phyloP scores from a whole-genome alignment of 129 eudicot genomes.

The Flaveria ramosissima region DNA sequence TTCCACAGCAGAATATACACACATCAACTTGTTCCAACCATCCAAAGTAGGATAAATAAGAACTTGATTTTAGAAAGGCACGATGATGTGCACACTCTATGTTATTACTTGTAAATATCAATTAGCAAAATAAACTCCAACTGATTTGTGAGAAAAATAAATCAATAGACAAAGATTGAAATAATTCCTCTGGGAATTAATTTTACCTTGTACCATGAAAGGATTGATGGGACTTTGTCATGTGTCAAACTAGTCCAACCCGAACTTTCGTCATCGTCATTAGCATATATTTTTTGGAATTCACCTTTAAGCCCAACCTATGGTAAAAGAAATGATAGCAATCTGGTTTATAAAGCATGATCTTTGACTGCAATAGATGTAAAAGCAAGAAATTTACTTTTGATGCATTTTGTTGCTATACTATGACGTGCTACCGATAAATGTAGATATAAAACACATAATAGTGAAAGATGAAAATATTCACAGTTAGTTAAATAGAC shows the following conservation, averaged over 20 bases:
- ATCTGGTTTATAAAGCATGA: constrained; percentile 20
- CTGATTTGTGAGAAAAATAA: not conserved
- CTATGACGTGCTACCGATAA: not conserved
- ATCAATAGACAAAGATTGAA: not conserved
- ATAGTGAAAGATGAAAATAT: not conserved
- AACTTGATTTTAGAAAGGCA: not conserved
- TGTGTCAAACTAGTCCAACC: constrained; percentile 60
- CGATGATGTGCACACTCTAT: not conserved
- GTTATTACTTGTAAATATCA: too few relatives aligned
- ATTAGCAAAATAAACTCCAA: not conserved
- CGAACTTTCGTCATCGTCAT: constrained; percentile 39
- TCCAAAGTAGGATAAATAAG: not conserved
- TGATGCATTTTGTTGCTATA: not conserved
- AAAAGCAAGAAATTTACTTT: not conserved
- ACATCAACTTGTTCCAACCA: constrained; percentile 5
- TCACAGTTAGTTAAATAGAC: not conserved
- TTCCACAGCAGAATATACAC: not conserved
- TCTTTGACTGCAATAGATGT: not conserved
- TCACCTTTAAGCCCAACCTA: constrained; percentile 95
- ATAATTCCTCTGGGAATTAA: not conserved
- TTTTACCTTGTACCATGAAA: constrained; percentile 94
- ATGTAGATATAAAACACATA: not conserved
- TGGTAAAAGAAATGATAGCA: constrained; percentile 5
- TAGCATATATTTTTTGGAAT: constrained; percentile 45
- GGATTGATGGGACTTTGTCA: constrained; percentile 50